A percentile compares a stretch with the other conserved stretches of the same genome.
Evolutionary conservation across 202 grass and related monocot species (phyloP).

Genomic region (Panicum virgatum): DNA sequence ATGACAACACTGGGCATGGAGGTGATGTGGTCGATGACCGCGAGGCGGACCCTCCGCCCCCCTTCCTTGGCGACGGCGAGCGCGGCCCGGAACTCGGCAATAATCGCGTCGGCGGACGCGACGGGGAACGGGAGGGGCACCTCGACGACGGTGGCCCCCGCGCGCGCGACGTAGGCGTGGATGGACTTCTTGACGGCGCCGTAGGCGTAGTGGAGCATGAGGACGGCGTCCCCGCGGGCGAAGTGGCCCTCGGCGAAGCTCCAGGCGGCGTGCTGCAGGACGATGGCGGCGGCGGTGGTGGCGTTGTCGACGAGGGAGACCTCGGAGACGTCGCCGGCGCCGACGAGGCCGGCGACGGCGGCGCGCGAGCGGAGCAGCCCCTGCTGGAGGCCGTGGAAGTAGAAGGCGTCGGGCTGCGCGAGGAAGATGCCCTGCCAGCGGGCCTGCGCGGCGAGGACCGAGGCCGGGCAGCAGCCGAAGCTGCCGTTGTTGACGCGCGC

Average conservation of each 20-base stretch:
- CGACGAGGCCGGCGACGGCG: slow-evolving; percentile 45
- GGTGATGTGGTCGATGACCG: slow-evolving; percentile 91
- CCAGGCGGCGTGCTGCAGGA: slow-evolving; percentile 87
- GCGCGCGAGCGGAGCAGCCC: slow-evolving; percentile 57
- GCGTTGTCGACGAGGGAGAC: slow-evolving; percentile 96
- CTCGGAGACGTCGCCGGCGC: slow-evolving; percentile 65
- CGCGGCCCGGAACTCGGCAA: slow-evolving; percentile 68
- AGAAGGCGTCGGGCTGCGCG: slow-evolving; percentile 81
- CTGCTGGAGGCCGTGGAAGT: slow-evolving; percentile 70
- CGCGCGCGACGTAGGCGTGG: slow-evolving; percentile 82
- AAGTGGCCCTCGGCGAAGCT: slow-evolving; percentile 74
- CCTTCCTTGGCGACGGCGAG: slow-evolving; percentile 67
- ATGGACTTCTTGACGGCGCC: slow-evolving; percentile 95
- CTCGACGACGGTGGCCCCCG: slow-evolving; percentile 82
- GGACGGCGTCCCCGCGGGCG: slow-evolving; percentile 63
- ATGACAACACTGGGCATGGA: slow-evolving; percentile 94
- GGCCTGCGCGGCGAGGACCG: slow-evolving; percentile 63
- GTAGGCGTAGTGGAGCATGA: slow-evolving; percentile 98
- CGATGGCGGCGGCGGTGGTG: slow-evolving; percentile 85
- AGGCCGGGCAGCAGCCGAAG: slow-evolving; percentile 84
- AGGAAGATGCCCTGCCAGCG: slow-evolving; percentile 73
- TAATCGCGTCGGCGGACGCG: slow-evolving; percentile 58
- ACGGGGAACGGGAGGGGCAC: slow-evolving; percentile 94
- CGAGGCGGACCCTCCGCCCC: slow-evolving; percentile 71
- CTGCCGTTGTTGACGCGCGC: slow-evolving; percentile 95